A percentile compares a stretch with the other conserved stretches of the same genome.
Evolutionary conservation across 352 stramenopile species (phyloP).

Genomic region (Phytophthora cajani): DNA sequence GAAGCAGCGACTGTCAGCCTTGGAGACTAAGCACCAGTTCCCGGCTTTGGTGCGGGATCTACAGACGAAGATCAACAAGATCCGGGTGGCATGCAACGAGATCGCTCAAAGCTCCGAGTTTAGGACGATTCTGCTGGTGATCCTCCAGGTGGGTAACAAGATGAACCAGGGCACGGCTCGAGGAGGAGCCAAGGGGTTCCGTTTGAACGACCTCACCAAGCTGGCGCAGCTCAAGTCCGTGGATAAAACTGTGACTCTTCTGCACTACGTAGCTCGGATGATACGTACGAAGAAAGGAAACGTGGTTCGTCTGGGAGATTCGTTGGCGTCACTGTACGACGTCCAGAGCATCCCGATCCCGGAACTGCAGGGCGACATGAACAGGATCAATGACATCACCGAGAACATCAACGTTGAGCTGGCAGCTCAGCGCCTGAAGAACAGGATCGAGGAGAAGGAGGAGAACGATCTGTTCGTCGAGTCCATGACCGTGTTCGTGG

Average conservation of each 20-base stretch:
- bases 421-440: conserved; percentile 74
- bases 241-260: conserved; percentile 66
- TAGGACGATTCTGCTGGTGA: conserved; percentile 66
- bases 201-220: conserved; percentile 69
- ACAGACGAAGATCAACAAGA: conserved; percentile 70
- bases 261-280: conserved; percentile 82
- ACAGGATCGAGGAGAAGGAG: conserved; percentile 77
- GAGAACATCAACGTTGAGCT: conserved; percentile 72
- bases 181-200: conserved; percentile 78
- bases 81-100: conserved; percentile 62
- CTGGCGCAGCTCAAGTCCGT: conserved; percentile 72
- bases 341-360: conserved; percentile 82
- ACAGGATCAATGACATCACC: conserved; percentile 61
- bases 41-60: conserved; percentile 66
- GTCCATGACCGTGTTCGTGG: conserved; percentile 72
- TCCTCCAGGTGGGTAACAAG: conserved; percentile 87
- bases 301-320: conserved; percentile 62
- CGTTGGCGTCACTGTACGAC: conserved; percentile 71
- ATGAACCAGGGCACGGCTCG: conserved; percentile 84
- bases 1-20: conserved; percentile 62
- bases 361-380: conserved; percentile 78
- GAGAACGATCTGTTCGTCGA: conserved; percentile 65
- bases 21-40: conserved; percentile 77
- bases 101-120: conserved; percentile 73
- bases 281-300: conserved; percentile 75